These are phyloP conservation scores for Sarocladium strictum DNA, from an alignment of 2,329 filamentous ascomycete species.

Conservation along the genomic window DNA sequence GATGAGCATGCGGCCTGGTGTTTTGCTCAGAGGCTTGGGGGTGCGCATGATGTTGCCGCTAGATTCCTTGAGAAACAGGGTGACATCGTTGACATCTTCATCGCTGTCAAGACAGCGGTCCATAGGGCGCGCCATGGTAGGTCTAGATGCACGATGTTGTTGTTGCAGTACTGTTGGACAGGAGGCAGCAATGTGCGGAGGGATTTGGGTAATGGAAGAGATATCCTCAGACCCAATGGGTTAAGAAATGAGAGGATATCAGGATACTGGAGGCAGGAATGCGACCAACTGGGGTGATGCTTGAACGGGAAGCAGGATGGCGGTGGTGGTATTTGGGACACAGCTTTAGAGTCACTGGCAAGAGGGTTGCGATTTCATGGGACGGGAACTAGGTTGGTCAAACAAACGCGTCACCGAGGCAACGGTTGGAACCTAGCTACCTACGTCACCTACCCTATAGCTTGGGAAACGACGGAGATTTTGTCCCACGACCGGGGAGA, in stretches of 20 bases:
- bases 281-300: neutral
- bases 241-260: neutral
- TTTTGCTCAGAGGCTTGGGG: conserved; percentile 11
- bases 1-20: conserved; percentile 14
- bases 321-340: neutral
- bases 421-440: neutral
- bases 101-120: conserved; percentile 27
- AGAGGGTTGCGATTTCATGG: neutral
- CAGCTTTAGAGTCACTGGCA: neutral
- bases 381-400: neutral
- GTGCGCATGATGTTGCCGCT: conserved; percentile 14
- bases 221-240: neutral
- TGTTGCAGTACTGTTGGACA: neutral
- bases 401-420: conserved; percentile 6
- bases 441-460: conserved; percentile 4
- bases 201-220: neutral
- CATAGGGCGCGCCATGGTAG: conserved; percentile 23
- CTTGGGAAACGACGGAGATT: too few relatives aligned
- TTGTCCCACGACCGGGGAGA: too few relatives aligned
- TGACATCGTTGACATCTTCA: conserved; percentile 36
- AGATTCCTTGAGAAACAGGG: conserved; percentile 21
- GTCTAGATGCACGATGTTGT: neutral
- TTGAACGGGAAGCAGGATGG: neutral
- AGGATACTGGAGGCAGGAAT: neutral
- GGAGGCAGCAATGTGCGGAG: neutral